phyloP scores from a whole-genome alignment of 1,284 basidiomycete species.

The Entoloma clypeatum region DNA sequence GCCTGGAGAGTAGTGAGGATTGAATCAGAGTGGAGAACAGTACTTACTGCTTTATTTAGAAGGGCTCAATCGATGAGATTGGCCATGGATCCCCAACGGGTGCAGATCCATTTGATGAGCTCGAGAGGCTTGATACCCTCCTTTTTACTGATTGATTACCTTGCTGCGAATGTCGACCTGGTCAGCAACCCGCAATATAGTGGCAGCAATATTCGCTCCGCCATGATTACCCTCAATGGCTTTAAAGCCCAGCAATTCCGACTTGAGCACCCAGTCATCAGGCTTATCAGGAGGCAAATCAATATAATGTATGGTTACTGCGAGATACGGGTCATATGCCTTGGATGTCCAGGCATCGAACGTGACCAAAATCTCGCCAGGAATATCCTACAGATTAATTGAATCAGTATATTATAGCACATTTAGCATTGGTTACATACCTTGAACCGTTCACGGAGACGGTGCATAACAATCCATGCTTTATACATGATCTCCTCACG shows the following conservation, averaged over 20 bases:
- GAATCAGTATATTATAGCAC: too few relatives aligned
- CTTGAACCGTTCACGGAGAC: constrained; percentile 14
- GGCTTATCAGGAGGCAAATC: constrained; percentile 12
- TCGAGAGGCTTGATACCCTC: constrained; percentile 14
- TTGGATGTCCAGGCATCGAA: constrained; percentile 25
- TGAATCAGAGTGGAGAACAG: background rate
- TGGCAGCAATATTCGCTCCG: constrained; percentile 20
- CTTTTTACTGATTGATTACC: constrained; percentile 16
- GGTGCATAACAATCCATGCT: constrained; percentile 11
- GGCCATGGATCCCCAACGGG: constrained; percentile 27
- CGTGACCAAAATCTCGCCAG: constrained; percentile 21
- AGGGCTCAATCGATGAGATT: constrained; percentile 22
- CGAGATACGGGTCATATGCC: constrained; percentile 20
- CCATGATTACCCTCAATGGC: constrained; percentile 20
- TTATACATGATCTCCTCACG: constrained; percentile 17
- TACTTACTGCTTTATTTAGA: constrained; percentile 3
- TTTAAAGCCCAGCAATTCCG: constrained; percentile 17
- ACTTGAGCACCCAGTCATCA: constrained; percentile 20
- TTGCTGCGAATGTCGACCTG: constrained; percentile 13
- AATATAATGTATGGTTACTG: constrained; percentile 24
- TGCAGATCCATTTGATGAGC: constrained; percentile 24
- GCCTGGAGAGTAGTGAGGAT: constrained; percentile 16
- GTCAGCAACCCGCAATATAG: constrained; percentile 14
- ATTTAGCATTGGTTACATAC: too few relatives aligned
- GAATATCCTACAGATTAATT: constrained; percentile 11